Evolutionary conservation across 1,139 yeast species (phyloP), one percentile per base, ranked within the genome.

Genomic region (Scheffersomyces titani): DNA sequence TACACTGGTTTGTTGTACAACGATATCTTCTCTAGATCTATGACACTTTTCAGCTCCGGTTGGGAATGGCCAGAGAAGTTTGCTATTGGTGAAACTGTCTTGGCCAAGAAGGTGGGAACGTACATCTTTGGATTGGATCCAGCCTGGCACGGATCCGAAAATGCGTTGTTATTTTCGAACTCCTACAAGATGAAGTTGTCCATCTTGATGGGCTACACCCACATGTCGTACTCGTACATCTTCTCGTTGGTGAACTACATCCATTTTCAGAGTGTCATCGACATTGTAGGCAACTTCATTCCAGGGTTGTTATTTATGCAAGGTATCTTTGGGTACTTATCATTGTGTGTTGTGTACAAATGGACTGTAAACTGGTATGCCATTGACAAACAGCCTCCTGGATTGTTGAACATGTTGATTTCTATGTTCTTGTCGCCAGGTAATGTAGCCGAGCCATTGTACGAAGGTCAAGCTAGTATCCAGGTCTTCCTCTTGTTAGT

Each of bases 71-170:
- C 97, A 1, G 82, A 83, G 51, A 80, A 81, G 19, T 62, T 57
- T 51, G 53, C 61, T 44, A 50, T 54, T 2, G 66, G 66, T 18
- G 64, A 63, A 47, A 60, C 63, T 6, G 56, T 63, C 47, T 55
- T 52, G 9, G 66, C 64, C 18, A 59, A 46, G 22, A 16, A 20
- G 7, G 49, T 46, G 7, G 49, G 49, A 13, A 84, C 86, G 13
- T 96, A 96, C 70, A 82, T 90, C 9, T 77, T 93, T 65, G 99
- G 99, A 56, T 72, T 94, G 52, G 99, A 94, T 73, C 91, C 92
- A 76, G 90, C 89, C 18, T 94, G 99, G 99, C 99, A 94, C 70
- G 98, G 98, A 2, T 85, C 98, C 47, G 98, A 94, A 60, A 96
- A 96, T 74, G 90, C 89, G 60, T 81, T 94, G 67, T 77, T 94